Base-by-base conservation (phyloP, 1,139 yeast species). In the Sugiyamaella neomexicana region DNA sequence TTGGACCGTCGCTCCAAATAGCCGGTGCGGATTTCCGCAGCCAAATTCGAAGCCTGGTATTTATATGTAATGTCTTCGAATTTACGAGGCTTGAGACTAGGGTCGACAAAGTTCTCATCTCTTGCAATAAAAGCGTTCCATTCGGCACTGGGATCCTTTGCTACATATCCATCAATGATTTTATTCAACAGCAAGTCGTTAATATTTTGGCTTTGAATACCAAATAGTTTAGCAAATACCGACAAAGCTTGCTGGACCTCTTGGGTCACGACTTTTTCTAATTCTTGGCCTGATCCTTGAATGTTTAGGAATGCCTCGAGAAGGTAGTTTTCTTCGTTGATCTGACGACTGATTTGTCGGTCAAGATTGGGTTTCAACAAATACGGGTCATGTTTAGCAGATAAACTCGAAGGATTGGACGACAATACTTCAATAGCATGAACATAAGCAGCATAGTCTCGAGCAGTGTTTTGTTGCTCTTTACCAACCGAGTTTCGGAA, bases 271-370 rank as follows among this genome's bases (percentile, higher is more conserved):
- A 89, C 93, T 60, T 86, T 83, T 71, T 91, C 98, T 61, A 95
- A 79, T 67, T 90, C 95, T 57, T 86, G 83, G 46, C 96, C 97
- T 1, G 96, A 87, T 41, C 82, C 81, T 72, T 93, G 97, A 62
- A 91, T 77, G 70, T 93, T 91, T 60, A 84, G 78, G 67, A 81
- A 91, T 0, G 98, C 97, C 66, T 90, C 96, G 64, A 89, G 87
- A 52, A 93, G 76, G 64, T 85, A 86, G 68, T 86, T 86, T 68
- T 93, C 98, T 69, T 90, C 97, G 25, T 79, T 79, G 49, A 93
- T 71, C 68, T 89, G 96, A 60, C 79, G 80, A 62, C 80, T 83
- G 65, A 93, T 79, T 68, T 87, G 95, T 66, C 83, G 79, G 62
- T 91, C 97, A 62, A 91, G 75, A 41, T 77, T 73, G 44, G 82